Base-by-base conservation (phyloP, 2,329 filamentous ascomycete species). In the Thelonectria discophora region DNA sequence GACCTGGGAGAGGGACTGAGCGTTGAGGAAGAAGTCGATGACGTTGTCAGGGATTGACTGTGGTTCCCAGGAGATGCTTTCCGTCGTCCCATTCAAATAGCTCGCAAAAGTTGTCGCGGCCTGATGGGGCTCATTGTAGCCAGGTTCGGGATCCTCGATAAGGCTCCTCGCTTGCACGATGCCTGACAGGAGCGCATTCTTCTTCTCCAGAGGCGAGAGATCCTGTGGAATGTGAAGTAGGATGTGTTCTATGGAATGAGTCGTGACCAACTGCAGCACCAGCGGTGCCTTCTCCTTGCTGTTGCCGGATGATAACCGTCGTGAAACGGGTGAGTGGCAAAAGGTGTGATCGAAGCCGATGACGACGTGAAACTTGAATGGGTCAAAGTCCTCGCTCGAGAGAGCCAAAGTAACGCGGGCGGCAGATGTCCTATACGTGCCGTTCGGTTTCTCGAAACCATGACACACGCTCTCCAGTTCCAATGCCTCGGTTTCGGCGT, bases 181-280 rank as follows among this genome's bases (percentile, higher is more conserved):
- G 9, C 64, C 77, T 55, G 70, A 79, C 24, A 82, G 66, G 1
- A 82, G 73, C 2, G 79, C 77, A 53, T 80, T 84, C 60, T 81
- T 84, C 15, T 81, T 78, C 65, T 86, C 83, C 6, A 85, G 57
- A 0, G 71, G 63, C 2, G 76, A 72, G 15, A 76, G 60, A 5
- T 73, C 66, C 7, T 67, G 64, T 2, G 77, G 75, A 24, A 86
- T 74, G 15, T 80, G 76, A 50, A 82, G 73, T 58, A 82, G 81
- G 43, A 87, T 78, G 60, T 88, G 86, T 70, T 88, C 85, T 39
- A 87, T 79, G 1, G 84, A 84, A 64, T 82, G 80, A 2, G 78
- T 80, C 6, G 79, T 82, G 5, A 83, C 80, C 5, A 88, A 77
- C 0, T 77, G 75, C 56, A 88, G 69, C 1, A 84, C 72, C n/a